Evolutionary conservation across 2,329 filamentous ascomycete species (phyloP), one percentile per base, ranked within the genome.

Genomic region (Raffaelea arxii): DNA sequence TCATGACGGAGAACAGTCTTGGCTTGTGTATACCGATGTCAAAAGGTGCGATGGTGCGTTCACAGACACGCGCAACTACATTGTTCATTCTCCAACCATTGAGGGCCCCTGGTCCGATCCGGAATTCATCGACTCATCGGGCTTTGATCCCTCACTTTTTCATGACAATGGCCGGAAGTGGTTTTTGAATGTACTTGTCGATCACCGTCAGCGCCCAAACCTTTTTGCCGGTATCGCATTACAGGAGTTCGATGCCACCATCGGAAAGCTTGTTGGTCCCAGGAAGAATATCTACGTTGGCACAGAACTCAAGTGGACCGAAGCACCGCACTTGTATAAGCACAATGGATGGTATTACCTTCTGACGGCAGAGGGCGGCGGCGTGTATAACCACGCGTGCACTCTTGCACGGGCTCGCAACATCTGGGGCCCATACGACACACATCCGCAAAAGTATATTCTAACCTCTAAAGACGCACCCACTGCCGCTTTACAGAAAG

Each of bases 1-100:
- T 0, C 75, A 82, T 52, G 77, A 81, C 51, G 77, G 75, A 39
- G 65, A 71, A 3, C 70, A 63, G 46, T 82, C 80, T 61, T 82
- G 72, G 69, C 70, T 82, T 5, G 78, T 82, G 2, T 82, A 79
- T 58, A 81, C 78, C 1, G 77, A 82, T 54, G 77, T 82, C n/a
- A 82, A 81, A 62, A 75, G 78, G 52, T 82, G 82, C 57, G 79
- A 82, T 53, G 79, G 78, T 11, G 75, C 72, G 3, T 81, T 80
- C 68, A 54, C 52, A 44, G 52, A 54, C 50, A 23, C 40, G 43
- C 49, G 49, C 48, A 54, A 54, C 52, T 82, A 81, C 56, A 80
- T 82, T 48, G 72, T 82, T 44, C 72, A 57, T 27, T 69, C 74
- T 1, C 62, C 68, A 0, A 53, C 62, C 5, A 75, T 81, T 45